phyloP scores from a whole-genome alignment of 148 eudicot genomes.

The Diospyros lotus region DNA sequence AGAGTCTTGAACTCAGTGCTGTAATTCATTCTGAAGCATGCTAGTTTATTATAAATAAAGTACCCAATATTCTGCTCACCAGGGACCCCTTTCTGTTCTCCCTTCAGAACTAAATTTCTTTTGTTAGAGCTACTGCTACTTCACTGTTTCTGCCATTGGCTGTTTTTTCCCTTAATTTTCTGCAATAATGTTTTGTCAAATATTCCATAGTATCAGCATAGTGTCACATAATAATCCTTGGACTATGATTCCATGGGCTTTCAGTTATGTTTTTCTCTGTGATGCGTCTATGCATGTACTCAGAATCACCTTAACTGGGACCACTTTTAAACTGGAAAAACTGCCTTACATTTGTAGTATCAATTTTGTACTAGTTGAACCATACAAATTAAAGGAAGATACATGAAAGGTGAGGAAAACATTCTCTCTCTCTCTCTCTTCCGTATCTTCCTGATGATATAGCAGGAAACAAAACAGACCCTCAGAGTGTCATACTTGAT shows the following conservation, averaged over 20 bases:
- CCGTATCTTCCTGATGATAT: background rate
- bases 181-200: background rate
- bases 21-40: background rate
- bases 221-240: background rate
- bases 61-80: background rate
- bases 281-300: background rate
- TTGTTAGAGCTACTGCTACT: background rate
- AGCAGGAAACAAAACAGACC: background rate
- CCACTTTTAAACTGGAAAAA: background rate
- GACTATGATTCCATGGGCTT: background rate
- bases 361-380: background rate
- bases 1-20: background rate
- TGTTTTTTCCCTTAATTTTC: background rate
- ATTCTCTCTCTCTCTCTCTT: background rate
- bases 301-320: background rate
- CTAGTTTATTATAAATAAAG: background rate
- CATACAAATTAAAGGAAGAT: background rate
- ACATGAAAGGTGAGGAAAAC: background rate
- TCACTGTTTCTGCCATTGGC: background rate
- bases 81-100: background rate
- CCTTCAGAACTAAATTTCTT: background rate
- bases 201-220: background rate
- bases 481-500: background rate
- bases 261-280: background rate
- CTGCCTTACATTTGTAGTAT: background rate